phyloP scores from a whole-genome alignment of 2,329 filamentous ascomycete genomes.

The Juglanconis sp. region DNA sequence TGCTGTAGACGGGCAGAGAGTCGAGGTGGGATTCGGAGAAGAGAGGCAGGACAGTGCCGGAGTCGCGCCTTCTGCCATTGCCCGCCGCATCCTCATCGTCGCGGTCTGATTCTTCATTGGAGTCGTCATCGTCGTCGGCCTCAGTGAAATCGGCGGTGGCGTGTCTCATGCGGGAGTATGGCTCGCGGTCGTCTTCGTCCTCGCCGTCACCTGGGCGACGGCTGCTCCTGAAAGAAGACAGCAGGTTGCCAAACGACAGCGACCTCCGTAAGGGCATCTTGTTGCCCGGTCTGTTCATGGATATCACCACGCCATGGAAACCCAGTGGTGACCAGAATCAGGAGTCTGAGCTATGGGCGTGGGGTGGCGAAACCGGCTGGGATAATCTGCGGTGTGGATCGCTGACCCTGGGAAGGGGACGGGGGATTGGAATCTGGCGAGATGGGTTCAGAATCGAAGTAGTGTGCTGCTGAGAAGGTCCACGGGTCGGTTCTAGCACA shows the following conservation, averaged over 20 bases:
- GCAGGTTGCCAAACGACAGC: conserved; percentile 27
- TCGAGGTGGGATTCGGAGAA: conserved; percentile 80
- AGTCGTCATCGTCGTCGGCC: conserved; percentile 53
- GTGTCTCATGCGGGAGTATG: conserved; percentile 42
- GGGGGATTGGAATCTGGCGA: background rate
- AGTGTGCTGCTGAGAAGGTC: too few relatives aligned
- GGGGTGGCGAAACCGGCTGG: background rate
- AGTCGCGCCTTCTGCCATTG: conserved; percentile 25
- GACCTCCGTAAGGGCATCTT: conserved; percentile 26
- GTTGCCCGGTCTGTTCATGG: conserved; percentile 22
- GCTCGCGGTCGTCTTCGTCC: conserved; percentile 21
- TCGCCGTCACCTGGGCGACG: conserved; percentile 17
- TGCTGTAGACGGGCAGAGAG: conserved; percentile 80
- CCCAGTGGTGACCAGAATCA: background rate
- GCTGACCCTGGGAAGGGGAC: background rate
- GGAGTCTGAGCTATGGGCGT: background rate
- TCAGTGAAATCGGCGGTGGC: conserved; percentile 65
- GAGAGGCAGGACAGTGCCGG: conserved; percentile 59
- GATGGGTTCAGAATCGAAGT: too few relatives aligned
- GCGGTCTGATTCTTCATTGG: conserved; percentile 38
- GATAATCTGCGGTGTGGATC: background rate
- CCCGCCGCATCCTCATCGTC: conserved; percentile 31
- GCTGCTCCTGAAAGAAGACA: conserved; percentile 30
- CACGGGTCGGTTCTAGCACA: background rate
- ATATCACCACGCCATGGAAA: conserved; percentile 16